Evolutionary conservation across 352 stramenopile species (phyloP).

Genomic region (Globisporangium takayamanum): DNA sequence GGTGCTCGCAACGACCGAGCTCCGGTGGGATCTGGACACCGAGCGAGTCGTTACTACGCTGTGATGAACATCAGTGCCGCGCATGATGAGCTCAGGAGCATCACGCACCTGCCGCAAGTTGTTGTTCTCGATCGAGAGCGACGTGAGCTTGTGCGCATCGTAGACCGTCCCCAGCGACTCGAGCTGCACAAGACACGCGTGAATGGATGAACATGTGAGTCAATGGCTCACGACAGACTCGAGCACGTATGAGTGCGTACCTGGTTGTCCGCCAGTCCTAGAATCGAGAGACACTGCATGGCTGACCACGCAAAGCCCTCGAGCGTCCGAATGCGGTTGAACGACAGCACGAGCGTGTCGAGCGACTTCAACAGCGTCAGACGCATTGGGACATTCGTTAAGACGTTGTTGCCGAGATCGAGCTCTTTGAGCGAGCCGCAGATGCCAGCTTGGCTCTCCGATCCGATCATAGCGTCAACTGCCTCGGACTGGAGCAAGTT

Average conservation of each 20-base stretch:
- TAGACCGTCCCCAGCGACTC: slow-evolving; percentile 58
- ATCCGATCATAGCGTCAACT: slow-evolving; percentile 35
- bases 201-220: not conserved
- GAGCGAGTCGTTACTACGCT: not conserved
- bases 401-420: slow-evolving; percentile 63
- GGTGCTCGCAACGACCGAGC: slow-evolving; percentile 46
- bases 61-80: too few relatives aligned
- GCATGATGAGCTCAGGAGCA: too few relatives aligned
- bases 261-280: slow-evolving; percentile 64
- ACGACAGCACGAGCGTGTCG: slow-evolving; percentile 65
- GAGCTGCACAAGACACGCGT: slow-evolving; percentile 25
- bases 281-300: slow-evolving; percentile 56
- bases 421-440: slow-evolving; percentile 55
- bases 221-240: too few relatives aligned
- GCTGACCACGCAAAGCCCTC: slow-evolving; percentile 50
- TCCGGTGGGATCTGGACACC: slow-evolving; percentile 50
- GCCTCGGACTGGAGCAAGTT: slow-evolving; percentile 57
- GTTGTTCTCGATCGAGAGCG: slow-evolving; percentile 81
- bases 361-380: slow-evolving; percentile 39
- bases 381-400: slow-evolving; percentile 39
- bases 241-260: slow-evolving; percentile 17
- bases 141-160: slow-evolving; percentile 49
- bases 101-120: slow-evolving; percentile 52
- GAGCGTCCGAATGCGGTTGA: slow-evolving; percentile 50
- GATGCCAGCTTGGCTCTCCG: slow-evolving; percentile 19